Evolutionary conservation across 768 basidiomycete species (phyloP).

Genomic region (Gloeostereum incarnatum): DNA sequence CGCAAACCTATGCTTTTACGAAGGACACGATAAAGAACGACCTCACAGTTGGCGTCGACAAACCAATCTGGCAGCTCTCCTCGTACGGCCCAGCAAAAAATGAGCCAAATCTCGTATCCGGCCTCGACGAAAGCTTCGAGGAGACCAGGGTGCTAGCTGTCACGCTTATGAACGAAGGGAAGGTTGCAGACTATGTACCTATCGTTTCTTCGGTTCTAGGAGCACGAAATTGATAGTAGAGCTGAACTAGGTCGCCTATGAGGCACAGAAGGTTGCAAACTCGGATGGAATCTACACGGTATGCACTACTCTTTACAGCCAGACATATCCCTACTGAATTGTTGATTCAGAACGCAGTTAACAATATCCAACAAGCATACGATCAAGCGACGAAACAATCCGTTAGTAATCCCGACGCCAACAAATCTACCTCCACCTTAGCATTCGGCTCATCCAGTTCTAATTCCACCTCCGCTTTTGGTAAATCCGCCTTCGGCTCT

Average conservation of each 20-base stretch:
- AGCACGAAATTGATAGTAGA: no score
- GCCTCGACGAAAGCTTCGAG: constrained; percentile 68
- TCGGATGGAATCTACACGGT: no score
- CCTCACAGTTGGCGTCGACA: constrained; percentile 48
- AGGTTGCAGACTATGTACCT: constrained; percentile 62
- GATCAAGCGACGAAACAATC: constrained; percentile 40
- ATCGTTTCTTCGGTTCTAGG: no score
- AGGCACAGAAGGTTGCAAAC: no score
- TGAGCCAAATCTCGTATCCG: constrained; percentile 56
- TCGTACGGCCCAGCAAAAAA: constrained; percentile 72
- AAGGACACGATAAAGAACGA: constrained; percentile 56
- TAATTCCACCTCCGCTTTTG: constrained; percentile 24
- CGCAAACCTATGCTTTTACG: constrained; percentile 39
- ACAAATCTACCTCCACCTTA: constrained; percentile 14
- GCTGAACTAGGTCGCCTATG: no score
- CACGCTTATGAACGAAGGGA: constrained; percentile 43
- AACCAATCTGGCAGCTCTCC: constrained; percentile 72
- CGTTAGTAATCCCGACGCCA: constrained; percentile 12
- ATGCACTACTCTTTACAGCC: no score
- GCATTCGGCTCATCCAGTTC: constrained; percentile 13
- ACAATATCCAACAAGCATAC: constrained; percentile 38
- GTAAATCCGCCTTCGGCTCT: constrained; percentile 21
- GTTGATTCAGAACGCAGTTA: constrained; percentile 31
- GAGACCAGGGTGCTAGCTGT: constrained; percentile 67
- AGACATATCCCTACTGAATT: no score